A percentile compares a stretch with the other conserved stretches of the same genome.
Conservation (phyloP, 768 basidiomycete genomes). For the Boletus edulis region DNA sequence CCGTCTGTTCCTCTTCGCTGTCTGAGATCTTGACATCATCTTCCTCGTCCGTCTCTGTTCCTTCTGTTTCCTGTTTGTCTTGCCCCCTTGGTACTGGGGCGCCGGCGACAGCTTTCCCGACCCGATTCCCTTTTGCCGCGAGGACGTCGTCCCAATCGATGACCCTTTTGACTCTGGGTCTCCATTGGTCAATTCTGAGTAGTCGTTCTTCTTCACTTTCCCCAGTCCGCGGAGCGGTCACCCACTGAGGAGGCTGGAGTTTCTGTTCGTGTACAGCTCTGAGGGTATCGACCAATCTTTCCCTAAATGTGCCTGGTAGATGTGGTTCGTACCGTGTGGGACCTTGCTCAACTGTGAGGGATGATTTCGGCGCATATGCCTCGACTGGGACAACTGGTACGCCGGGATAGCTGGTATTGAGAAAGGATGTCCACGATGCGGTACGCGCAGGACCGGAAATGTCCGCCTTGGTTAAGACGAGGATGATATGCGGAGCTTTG, state of each 20-base stretch:
- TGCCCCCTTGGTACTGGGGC: slow-evolving; percentile 34
- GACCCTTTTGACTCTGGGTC: slow-evolving; percentile 54
- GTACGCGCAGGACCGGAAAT: slow-evolving; percentile 68
- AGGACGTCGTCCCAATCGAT: slow-evolving; percentile 76
- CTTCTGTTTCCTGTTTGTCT: slow-evolving; percentile 1
- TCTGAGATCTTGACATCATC: slow-evolving; percentile 5
- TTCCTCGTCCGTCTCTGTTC: slow-evolving; percentile 23
- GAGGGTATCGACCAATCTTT: slow-evolving; percentile 63
- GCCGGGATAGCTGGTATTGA: slow-evolving; percentile 51
- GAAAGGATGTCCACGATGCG: slow-evolving; percentile 62
- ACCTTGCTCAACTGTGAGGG: slow-evolving; percentile 36
- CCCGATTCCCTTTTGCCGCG: slow-evolving; percentile 40
- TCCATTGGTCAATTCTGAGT: slow-evolving; percentile 58
- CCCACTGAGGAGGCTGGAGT: slow-evolving; percentile 63
- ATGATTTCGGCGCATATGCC: slow-evolving; percentile 60
- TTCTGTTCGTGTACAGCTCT: slow-evolving; percentile 62
- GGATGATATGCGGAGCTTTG: slow-evolving; percentile 40
- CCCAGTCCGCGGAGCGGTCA: slow-evolving; percentile 34
- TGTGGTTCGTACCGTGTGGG: slow-evolving; percentile 55
- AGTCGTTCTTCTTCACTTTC: slow-evolving; percentile 46
- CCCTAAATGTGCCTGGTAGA: slow-evolving; percentile 64
- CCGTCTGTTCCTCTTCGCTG: slow-evolving; percentile 13
- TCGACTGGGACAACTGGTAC: slow-evolving; percentile 71
- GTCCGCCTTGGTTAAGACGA: slow-evolving; percentile 88
- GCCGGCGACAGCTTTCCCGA: slow-evolving; percentile 45